Conservation (phyloP, 2,329 filamentous ascomycete species). For the Epichloe hybrida region DNA sequence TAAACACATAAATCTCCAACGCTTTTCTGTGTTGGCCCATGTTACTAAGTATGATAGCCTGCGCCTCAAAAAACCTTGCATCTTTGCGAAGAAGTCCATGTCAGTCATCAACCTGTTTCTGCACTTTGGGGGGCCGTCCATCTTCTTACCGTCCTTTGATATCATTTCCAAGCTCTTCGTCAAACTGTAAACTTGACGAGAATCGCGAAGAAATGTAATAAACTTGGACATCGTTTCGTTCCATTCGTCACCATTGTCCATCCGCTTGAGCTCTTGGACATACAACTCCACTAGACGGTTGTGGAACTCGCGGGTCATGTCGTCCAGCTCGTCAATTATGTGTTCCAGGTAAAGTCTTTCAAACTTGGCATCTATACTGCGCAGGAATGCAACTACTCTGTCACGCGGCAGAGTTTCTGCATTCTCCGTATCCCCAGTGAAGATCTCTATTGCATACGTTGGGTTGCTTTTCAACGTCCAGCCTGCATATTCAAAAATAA, state of each 20-base stretch:
- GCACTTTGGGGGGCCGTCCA: no score
- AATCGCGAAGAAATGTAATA: constrained; percentile 61
- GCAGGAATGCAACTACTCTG: constrained; percentile 61
- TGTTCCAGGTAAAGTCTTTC: constrained; percentile 82
- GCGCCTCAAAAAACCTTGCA: constrained; percentile 78
- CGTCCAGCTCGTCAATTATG: constrained; percentile 74
- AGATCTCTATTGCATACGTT: constrained; percentile 77
- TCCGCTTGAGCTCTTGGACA: constrained; percentile 41
- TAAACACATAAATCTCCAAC: constrained; percentile 95
- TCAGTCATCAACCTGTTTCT: constrained; percentile 4
- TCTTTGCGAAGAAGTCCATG: constrained; percentile 35
- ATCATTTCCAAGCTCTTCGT: constrained; percentile 65
- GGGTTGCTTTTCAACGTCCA: constrained; percentile 71
- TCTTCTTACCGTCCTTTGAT: constrained; percentile 56
- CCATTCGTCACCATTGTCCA: constrained; percentile 34
- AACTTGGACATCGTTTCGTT: constrained; percentile 50
- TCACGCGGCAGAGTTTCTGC: constrained; percentile 77
- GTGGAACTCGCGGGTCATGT: constrained; percentile 75
- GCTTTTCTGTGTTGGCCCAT: constrained; percentile 95
- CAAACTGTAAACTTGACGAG: constrained; percentile 62
- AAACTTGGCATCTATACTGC: constrained; percentile 52
- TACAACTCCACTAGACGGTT: constrained; percentile 64
- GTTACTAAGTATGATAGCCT: constrained; percentile 82
- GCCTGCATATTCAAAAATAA: constrained; percentile 80
- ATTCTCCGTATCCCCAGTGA: constrained; percentile 86